Conservation (phyloP, 1,284 basidiomycete species). For the Microbotryum silenes-acaulis region DNA sequence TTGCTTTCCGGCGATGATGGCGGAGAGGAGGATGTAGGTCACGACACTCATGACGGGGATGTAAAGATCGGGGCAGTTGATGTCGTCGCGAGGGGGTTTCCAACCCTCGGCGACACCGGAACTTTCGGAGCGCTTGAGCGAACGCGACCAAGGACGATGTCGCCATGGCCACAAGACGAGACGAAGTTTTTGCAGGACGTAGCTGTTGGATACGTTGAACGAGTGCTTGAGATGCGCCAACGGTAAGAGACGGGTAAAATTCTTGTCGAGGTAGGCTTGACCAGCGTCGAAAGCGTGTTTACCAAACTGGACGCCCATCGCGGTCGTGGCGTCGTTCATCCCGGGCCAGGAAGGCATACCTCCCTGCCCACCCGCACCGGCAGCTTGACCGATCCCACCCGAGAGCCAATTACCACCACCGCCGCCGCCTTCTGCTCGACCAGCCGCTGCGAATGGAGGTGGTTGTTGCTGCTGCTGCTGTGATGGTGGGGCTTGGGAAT, state of each 20-base stretch:
- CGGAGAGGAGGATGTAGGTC: slow-evolving; percentile 81
- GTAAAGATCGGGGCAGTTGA: slow-evolving; percentile 93
- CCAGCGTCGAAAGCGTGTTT: slow-evolving; percentile 85
- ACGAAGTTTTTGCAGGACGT: slow-evolving; percentile 83
- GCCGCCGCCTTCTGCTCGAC: background rate
- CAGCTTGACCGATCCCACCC: background rate
- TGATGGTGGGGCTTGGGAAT: background rate
- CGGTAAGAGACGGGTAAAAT: slow-evolving; percentile 70
- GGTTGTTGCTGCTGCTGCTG: background rate
- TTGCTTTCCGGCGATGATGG: slow-evolving; percentile 70
- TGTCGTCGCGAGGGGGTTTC: slow-evolving; percentile 82
- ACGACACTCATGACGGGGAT: slow-evolving; percentile 96
- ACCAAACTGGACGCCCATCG: slow-evolving; percentile 94
- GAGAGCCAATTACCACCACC: background rate
- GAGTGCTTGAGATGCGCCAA: slow-evolving; percentile 76
- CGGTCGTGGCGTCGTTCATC: slow-evolving; percentile 86
- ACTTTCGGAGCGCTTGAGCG: slow-evolving; percentile 35
- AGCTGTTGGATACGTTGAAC: slow-evolving; percentile 94
- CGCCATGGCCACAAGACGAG: slow-evolving; percentile 94
- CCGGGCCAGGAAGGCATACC: slow-evolving; percentile 19
- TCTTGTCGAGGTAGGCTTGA: slow-evolving; percentile 91
- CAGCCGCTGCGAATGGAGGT: background rate
- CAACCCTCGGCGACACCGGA: slow-evolving; percentile 62
- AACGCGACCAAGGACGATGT: slow-evolving; percentile 47
- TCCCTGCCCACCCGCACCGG: background rate